Base-by-base conservation (phyloP, 2,329 filamentous ascomycete genomes). In the Aspergillus pseudotamarii region DNA sequence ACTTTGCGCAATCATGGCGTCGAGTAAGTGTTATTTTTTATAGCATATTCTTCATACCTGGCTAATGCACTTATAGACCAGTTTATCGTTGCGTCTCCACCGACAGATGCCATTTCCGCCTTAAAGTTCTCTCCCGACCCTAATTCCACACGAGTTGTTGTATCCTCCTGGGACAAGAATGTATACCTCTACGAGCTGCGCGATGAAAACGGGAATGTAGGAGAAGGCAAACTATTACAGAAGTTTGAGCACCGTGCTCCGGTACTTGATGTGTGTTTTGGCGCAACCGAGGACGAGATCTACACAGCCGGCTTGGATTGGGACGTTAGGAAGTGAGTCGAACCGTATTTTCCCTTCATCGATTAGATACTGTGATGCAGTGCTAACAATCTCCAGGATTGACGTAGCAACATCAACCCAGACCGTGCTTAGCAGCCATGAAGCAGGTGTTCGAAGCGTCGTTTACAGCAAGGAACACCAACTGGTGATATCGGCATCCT, bases 101-200 rank as follows among this genome's bases (percentile, higher is more conserved):
- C 95, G 12, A 86, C 86, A 70, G 95, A 99, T 80, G 92, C 91
- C 71, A 91, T 98, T 72, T 96, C 94, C 55, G 85, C 93, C 28
- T 83, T 98, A 73, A 88, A 88, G 74, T 99, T 96, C 84, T 92
- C 94, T 68, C 91, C 93, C 41, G 82, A 85, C 68, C 91, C 93
- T 28, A 81, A 85, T 65, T 88, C 89, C n/a, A 85, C 89, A 59
- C 90, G 89, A 70, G 85, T 99, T 43, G 87, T 96, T n/a, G 94
- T 94, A 71, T 91, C 94, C 12, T 97, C 93, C 61, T 99, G 95
- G 95, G 94, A 98, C 80, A 92, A 89, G 79, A 88, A 92, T 76
- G 88, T 96, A 61, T 96, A 97, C 79, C 84, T 94, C 58, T 98
- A 98, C 83, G 92, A 96, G 74, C 86, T 90, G 63, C 81, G 83